Base-by-base conservation (phyloP, 139 green algal genomes). In the Medakamo hakoo region DNA sequence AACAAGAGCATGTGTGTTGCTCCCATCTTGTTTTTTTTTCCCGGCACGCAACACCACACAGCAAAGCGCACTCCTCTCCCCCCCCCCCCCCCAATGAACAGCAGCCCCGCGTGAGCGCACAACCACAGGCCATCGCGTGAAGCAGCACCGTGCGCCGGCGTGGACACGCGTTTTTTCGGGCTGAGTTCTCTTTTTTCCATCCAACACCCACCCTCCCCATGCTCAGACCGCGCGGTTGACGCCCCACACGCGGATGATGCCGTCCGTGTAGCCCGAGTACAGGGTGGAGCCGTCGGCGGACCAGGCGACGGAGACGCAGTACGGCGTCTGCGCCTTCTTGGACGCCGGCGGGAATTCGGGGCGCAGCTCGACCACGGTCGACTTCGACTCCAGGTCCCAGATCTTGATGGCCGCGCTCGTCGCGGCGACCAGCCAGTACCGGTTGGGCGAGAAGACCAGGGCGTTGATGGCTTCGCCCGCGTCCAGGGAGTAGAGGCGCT, bases 371-470 rank as follows among this genome's bases (percentile, higher is more conserved):
- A 97, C 91, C 16, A 98, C 91, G 32, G 95, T 74, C 62, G 59
- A 80, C 89, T 97, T 97, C 86, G 52, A 62, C 78, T 90, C 80
- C 60, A 74, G 58, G 61, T 58, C 58, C 28, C 61, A 31, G 25
- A 82, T 78, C 76, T 79, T 86, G 67, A 83, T 67, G 59, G 30
- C 64, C 59, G 63, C 56, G 71, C 95, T 83, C 63, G 93, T 99
- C 65, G 93, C 93, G 28, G 93, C 93, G 75, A 88, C 96, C 79
- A 99, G 86, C 93, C 93, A 99, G 84, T 97, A 97, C 76, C 93
- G 83, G 86, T 98, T 98, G 74, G 93, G 93, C 19, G 84, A 95
- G 87, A 98, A 98, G 80, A 79, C 88, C 26, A 99, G 84, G 49
- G 85, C 76, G 78, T 98, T 84, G 85, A 99, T 99, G 85, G 97